Evolutionary conservation across 2,329 filamentous ascomycete species (phyloP).

Genomic region (Aureobasidium namibiae): DNA sequence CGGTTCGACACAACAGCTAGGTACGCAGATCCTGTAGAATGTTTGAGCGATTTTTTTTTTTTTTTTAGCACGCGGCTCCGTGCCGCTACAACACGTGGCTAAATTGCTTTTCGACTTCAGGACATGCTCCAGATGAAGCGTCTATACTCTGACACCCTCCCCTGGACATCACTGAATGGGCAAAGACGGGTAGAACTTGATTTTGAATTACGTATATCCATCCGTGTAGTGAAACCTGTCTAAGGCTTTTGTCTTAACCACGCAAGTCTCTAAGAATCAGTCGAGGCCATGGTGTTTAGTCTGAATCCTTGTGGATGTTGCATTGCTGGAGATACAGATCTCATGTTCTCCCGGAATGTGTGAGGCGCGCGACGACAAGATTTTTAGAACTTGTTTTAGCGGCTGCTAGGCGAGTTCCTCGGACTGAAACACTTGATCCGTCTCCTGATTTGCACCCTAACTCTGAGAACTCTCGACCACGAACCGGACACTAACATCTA

Average conservation of each 20-base stretch:
- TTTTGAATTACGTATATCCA: background rate
- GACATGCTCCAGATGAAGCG: background rate
- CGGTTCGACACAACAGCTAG: background rate
- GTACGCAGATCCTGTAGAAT: background rate
- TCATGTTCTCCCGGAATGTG: background rate
- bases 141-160: background rate
- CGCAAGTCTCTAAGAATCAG: background rate
- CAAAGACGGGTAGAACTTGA: background rate
- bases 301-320: background rate
- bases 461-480: background rate
- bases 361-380: background rate
- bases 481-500: background rate
- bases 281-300: background rate
- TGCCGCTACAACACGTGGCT: background rate
- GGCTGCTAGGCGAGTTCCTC: background rate
- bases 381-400: background rate
- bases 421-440: background rate
- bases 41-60: background rate
- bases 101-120: background rate
- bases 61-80: background rate
- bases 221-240: background rate
- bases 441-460: background rate
- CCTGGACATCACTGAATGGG: background rate
- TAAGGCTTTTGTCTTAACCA: background rate
- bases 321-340: background rate